Evolutionary conservation across 345 rosid species (phyloP).

Genomic region (Camelina sativa): DNA sequence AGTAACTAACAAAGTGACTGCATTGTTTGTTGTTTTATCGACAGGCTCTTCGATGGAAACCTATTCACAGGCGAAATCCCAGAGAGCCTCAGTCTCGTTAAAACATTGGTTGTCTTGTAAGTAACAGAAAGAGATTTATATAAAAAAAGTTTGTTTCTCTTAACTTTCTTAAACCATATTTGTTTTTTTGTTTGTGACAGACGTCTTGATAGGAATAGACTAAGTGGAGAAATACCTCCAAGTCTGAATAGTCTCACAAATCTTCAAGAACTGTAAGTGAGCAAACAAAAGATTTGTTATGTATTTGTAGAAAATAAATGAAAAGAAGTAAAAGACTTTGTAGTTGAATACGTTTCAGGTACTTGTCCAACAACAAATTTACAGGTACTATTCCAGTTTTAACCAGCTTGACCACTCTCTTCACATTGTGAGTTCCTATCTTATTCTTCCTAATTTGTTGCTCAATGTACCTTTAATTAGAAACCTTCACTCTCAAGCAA

Average conservation of each 20-base stretch:
- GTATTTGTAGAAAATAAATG: not conserved
- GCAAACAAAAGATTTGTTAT: not conserved
- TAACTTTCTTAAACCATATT: not conserved
- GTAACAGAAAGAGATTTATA: not conserved
- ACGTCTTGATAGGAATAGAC: slow-evolving; percentile 73
- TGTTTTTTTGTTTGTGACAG: slow-evolving; percentile 44
- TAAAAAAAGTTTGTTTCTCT: not conserved
- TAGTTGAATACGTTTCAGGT: slow-evolving; percentile 51
- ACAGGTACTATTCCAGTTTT: slow-evolving; percentile 70
- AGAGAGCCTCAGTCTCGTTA: not conserved
- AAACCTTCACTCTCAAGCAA: not conserved
- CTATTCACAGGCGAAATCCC: not conserved
- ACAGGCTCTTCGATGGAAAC: not conserved
- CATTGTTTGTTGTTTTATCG: not conserved
- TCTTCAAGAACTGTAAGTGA: slow-evolving; percentile 68
- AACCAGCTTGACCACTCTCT: slow-evolving; percentile 53
- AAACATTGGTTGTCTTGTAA: not conserved
- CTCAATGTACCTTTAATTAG: not conserved
- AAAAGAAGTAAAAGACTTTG: not conserved
- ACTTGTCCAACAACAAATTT: slow-evolving; percentile 66
- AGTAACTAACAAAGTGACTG: not conserved
- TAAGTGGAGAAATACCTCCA: slow-evolving; percentile 60
- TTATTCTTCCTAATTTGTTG: not conserved
- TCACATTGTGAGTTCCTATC: slow-evolving; percentile 61
- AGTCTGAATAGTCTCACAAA: slow-evolving; percentile 60